Percentiles rank a stretch among this genome's conserved stretches.
Evolutionary conservation across 2,329 filamentous ascomycete species (phyloP).

Genomic region (Xylariaceae sp.): DNA sequence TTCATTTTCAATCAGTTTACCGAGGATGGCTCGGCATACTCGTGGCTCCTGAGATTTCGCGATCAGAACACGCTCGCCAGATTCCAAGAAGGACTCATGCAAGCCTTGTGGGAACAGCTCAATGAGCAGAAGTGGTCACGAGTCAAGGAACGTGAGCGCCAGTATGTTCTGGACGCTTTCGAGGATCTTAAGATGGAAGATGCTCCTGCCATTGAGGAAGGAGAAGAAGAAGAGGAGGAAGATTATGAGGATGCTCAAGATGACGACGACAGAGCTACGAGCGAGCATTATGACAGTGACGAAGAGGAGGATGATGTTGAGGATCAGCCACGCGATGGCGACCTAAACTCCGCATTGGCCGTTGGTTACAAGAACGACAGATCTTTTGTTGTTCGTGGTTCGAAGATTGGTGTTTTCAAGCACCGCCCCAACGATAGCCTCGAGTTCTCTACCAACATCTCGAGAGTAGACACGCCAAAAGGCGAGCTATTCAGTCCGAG

Average conservation of each 20-base stretch:
- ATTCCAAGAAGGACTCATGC: slow-evolving; percentile 92
- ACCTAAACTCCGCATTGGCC: slow-evolving; percentile 87
- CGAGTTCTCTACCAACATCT: slow-evolving; percentile 95
- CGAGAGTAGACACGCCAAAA: slow-evolving; percentile 82
- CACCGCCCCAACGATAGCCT: slow-evolving; percentile 88
- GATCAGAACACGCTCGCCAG: slow-evolving; percentile 73
- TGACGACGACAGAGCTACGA: slow-evolving; percentile 59
- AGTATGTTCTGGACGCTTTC: slow-evolving; percentile 94
- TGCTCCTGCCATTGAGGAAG: slow-evolving; percentile 48
- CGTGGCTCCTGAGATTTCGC: slow-evolving; percentile 90
- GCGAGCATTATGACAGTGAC: slow-evolving; percentile 62
- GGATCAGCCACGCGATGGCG: slow-evolving; percentile 65
- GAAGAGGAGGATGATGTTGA: slow-evolving; percentile 76
- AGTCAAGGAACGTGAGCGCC: slow-evolving; percentile 83
- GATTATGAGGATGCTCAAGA: slow-evolving; percentile 54
- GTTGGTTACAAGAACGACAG: slow-evolving; percentile 96
- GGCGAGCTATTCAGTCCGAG: slow-evolving; percentile 88
- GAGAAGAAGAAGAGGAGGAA: slow-evolving; percentile 46
- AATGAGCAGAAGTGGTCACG: slow-evolving; percentile 94
- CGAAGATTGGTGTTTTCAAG: slow-evolving; percentile 98
- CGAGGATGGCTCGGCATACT: slow-evolving; percentile 82
- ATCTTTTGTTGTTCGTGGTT: slow-evolving; percentile 93
- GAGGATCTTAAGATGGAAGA: slow-evolving; percentile 93
- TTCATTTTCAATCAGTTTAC: slow-evolving; percentile 99
- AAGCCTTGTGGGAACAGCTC: slow-evolving; percentile 91